A percentile compares a stretch with the other conserved stretches of the same genome.
phyloP scores from a whole-genome alignment of 371 early-diverging fungal species.

The Mucor mucedo region DNA sequence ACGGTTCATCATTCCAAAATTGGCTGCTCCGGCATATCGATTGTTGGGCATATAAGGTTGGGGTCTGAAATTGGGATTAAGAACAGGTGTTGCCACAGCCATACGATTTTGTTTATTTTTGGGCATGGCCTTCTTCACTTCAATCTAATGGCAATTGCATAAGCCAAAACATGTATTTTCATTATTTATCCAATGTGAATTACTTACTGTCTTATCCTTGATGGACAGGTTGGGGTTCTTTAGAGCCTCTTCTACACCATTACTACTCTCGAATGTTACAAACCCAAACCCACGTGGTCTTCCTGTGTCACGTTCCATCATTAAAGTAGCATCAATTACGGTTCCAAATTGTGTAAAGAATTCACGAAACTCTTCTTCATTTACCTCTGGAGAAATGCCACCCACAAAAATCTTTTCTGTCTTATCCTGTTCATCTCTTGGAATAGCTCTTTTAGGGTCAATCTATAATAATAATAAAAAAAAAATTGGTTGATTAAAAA shows the following conservation, averaged over 20 bases:
- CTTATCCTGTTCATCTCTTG: conserved; percentile 77
- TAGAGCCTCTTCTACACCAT: conserved; percentile 68
- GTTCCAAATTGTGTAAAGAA: conserved; percentile 79
- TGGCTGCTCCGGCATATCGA: conserved; percentile 41
- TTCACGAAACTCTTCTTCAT: conserved; percentile 81
- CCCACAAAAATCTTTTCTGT: conserved; percentile 93
- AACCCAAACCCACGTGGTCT: conserved; percentile 85
- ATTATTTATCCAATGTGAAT: no score
- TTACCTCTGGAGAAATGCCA: conserved; percentile 80
- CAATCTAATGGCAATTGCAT: conserved; percentile 48
- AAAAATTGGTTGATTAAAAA: neutral
- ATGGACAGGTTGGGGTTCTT: conserved; percentile 54
- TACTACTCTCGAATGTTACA: conserved; percentile 73
- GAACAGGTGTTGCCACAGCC: conserved; percentile 7
- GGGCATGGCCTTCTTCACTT: conserved; percentile 73
- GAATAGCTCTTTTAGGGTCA: conserved; percentile 90
- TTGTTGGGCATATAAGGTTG: conserved; percentile 47
- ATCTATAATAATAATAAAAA: no score
- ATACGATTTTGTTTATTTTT: conserved; percentile 33
- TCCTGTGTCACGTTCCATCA: conserved; percentile 81
- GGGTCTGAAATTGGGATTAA: conserved; percentile 37
- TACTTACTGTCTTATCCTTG: conserved; percentile 60
- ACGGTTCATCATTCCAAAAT: conserved; percentile 29
- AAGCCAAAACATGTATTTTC: neutral
- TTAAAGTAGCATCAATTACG: conserved; percentile 77